A percentile compares a stretch with the other conserved stretches of the same genome.
Evolutionary conservation across 768 basidiomycete species (phyloP).

Genomic region (Suillus variegatus): DNA sequence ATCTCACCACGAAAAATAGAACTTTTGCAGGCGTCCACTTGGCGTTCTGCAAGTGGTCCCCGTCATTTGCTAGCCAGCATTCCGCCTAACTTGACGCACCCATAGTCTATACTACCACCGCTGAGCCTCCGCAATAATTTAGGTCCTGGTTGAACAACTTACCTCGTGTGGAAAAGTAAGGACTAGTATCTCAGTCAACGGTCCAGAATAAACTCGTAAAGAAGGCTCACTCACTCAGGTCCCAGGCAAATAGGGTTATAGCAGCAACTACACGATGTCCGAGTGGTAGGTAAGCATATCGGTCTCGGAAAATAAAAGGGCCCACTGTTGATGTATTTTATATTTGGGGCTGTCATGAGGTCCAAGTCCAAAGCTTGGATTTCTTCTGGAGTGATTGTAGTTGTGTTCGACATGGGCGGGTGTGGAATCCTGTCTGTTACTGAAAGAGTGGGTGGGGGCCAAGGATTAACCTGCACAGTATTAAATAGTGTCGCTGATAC

Average conservation of each 20-base stretch:
- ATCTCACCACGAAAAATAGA: slow-evolving; percentile 8
- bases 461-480: neutral
- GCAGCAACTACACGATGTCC: neutral
- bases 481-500: neutral
- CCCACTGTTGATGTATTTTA: slow-evolving; percentile 3
- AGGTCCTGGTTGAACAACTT: neutral
- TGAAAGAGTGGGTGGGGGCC: neutral
- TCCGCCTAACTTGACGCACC: neutral
- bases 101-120: slow-evolving; percentile 6
- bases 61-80: neutral
- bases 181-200: neutral
- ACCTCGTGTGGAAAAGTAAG: slow-evolving; percentile 9
- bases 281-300: neutral
- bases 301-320: neutral
- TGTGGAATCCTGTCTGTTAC: neutral
- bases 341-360: neutral
- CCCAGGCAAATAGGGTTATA: slow-evolving; percentile 3
- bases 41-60: neutral
- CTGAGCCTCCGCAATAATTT: neutral
- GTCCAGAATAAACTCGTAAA: neutral
- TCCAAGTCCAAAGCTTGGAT: slow-evolving; percentile 1
- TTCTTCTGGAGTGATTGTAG: neutral
- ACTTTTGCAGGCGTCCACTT: slow-evolving; percentile 7
- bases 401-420: neutral
- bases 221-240: neutral